Percentiles rank a stretch among this genome's conserved stretches.
Conservation (phyloP, 2,329 filamentous ascomycete species). For the Endoconidiophora laricicola region DNA sequence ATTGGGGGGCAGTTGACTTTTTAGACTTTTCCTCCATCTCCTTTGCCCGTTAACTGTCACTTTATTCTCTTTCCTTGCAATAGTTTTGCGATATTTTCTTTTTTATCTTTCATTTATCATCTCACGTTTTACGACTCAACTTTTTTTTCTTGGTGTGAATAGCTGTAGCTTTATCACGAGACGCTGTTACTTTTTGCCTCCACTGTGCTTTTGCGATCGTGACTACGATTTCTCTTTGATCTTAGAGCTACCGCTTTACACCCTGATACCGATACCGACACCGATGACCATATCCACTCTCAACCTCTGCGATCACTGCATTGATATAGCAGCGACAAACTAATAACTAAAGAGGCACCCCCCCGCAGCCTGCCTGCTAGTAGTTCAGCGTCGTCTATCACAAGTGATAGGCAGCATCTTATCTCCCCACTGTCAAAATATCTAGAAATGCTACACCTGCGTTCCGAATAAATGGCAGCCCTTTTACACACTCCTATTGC, state of each 20-base stretch:
- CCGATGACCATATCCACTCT: background rate
- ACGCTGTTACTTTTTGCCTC: background rate
- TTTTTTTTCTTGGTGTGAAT: background rate
- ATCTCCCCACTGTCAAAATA: too few species aligned
- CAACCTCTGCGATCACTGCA: background rate
- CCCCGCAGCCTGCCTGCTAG: background rate
- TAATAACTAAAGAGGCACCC: background rate
- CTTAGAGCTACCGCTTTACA: background rate
- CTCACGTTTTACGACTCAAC: background rate
- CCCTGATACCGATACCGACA: background rate
- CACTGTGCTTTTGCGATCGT: background rate
- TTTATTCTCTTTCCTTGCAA: background rate
- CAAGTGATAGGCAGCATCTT: background rate
- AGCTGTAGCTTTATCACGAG: background rate
- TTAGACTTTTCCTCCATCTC: background rate
- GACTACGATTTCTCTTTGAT: background rate
- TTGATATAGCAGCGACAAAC: background rate
- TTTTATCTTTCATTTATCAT: background rate
- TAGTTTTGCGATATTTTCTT: background rate
- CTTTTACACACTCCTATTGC: conserved; percentile 2
- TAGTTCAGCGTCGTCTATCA: too few species aligned
- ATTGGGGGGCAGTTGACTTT: background rate
- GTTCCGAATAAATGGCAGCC: conserved; percentile 10
- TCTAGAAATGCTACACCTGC: background rate
- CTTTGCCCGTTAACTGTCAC: background rate